Conservation (phyloP, 2,329 filamentous ascomycete species). For the Hawksworthiomyces lignivorus region DNA sequence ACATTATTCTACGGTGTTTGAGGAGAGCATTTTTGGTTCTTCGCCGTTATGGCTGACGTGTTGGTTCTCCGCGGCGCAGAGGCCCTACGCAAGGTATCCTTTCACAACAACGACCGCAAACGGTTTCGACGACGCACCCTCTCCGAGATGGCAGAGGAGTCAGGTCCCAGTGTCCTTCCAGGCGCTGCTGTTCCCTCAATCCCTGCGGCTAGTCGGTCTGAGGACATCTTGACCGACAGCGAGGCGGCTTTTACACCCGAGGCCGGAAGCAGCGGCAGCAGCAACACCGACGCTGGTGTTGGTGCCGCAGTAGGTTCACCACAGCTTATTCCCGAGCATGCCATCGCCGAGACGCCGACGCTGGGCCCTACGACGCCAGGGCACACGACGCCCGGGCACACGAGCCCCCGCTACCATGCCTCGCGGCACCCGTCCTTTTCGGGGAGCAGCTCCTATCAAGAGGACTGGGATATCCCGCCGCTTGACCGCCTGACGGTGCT, state of each 20-base stretch:
- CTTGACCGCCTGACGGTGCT: constrained; percentile 86
- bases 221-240: constrained; percentile 33
- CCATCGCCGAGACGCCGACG: constrained; percentile 41
- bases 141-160: constrained; percentile 37
- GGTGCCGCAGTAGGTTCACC: constrained; percentile 26
- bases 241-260: constrained; percentile 36
- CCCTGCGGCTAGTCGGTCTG: constrained; percentile 22
- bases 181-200: neutral
- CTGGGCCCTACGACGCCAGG: constrained; percentile 31
- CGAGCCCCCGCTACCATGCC: constrained; percentile 24
- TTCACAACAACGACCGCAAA: constrained; percentile 30
- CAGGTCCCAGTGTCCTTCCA: constrained; percentile 16
- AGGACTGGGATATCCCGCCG: constrained; percentile 85
- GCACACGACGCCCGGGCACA: constrained; percentile 22
- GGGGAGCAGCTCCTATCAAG: constrained; percentile 76
- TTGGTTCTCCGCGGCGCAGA: constrained; percentile 33
- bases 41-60: constrained; percentile 31
- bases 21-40: too few relatives aligned
- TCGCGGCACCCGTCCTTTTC: constrained; percentile 77
- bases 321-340: constrained; percentile 38
- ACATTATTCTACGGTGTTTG: too few relatives aligned
- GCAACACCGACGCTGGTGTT: neutral
- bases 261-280: constrained; percentile 22
- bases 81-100: constrained; percentile 32
- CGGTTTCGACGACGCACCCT: constrained; percentile 27